Evolutionary conservation across 805 yeast genomes (phyloP).

Genomic region (Pichia gijzeniarum): DNA sequence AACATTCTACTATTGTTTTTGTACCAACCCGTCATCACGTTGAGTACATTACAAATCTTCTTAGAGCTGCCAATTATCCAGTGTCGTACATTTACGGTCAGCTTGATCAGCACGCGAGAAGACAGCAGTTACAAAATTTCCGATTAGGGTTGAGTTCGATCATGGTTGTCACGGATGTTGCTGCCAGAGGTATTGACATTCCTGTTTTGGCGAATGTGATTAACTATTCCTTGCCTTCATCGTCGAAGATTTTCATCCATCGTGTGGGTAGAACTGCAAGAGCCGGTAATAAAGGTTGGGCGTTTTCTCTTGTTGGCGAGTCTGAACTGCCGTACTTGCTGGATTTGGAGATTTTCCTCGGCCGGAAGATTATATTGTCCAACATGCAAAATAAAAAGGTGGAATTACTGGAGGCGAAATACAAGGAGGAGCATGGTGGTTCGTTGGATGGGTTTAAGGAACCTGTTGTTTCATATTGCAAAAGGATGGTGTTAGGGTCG

Average conservation of each 20-base stretch:
- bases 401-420: constrained; percentile 37
- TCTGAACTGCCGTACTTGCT: constrained; percentile 83
- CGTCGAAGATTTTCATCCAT: constrained; percentile 90
- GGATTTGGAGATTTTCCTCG: constrained; percentile 86
- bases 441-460: constrained; percentile 29
- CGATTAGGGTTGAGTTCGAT: constrained; percentile 76
- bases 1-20: constrained; percentile 81
- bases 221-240: constrained; percentile 83
- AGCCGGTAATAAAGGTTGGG: constrained; percentile 98
- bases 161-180: constrained; percentile 96
- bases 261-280: constrained; percentile 99
- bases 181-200: constrained; percentile 98
- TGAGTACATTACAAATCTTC: constrained; percentile 70
- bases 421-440: neutral
- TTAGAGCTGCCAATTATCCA: constrained; percentile 76
- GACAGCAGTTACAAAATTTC: constrained; percentile 78
- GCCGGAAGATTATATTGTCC: constrained; percentile 68
- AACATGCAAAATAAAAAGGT: constrained; percentile 60
- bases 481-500: constrained; percentile 76
- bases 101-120: constrained; percentile 91
- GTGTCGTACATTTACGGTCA: constrained; percentile 89
- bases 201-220: constrained; percentile 94
- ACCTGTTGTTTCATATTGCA: constrained; percentile 64
- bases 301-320: constrained; percentile 81
- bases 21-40: constrained; percentile 98